phyloP scores from a whole-genome alignment of 2,329 filamentous ascomycete species.

The Plenodomus biglobosus region DNA sequence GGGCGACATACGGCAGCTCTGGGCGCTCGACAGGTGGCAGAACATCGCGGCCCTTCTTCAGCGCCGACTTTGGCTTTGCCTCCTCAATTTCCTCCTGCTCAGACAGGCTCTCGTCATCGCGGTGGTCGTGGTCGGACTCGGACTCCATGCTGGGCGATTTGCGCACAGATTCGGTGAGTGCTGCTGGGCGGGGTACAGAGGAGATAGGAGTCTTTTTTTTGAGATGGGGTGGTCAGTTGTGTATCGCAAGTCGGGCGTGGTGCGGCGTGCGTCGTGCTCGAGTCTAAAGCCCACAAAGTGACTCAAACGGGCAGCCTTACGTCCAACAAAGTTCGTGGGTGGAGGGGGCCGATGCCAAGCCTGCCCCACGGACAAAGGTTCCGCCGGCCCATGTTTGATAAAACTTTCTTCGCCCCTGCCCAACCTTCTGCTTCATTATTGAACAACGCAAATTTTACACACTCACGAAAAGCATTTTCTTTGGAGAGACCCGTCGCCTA shows the following conservation, averaged over 20 bases:
- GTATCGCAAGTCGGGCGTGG: constrained; percentile 3
- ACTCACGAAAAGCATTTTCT: constrained; percentile 63
- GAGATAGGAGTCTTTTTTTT: background rate
- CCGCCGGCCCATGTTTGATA: constrained; percentile 20
- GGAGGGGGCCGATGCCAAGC: constrained; percentile 27
- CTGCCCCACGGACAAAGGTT: constrained; percentile 17
- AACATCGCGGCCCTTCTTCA: constrained; percentile 73
- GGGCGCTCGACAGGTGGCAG: constrained; percentile 62
- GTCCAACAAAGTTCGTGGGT: constrained; percentile 16
- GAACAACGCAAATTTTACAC: constrained; percentile 60
- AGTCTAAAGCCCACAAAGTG: constrained; percentile 33
- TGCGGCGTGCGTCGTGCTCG: constrained; percentile 8
- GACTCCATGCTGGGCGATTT: constrained; percentile 44
- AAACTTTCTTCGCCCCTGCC: constrained; percentile 26
- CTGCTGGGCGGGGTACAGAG: background rate
- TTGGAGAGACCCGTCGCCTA: constrained; percentile 49
- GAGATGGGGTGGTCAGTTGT: background rate
- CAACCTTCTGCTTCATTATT: constrained; percentile 47
- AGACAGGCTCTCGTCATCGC: constrained; percentile 57
- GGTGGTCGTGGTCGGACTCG: constrained; percentile 45
- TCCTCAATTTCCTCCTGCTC: constrained; percentile 74
- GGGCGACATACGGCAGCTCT: constrained; percentile 59
- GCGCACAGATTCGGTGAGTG: background rate
- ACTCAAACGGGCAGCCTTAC: constrained; percentile 34
- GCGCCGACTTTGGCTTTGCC: constrained; percentile 68